phyloP scores from a whole-genome alignment of 371 early-diverging fungal genomes.

The Basidiobolus meristosporus region DNA sequence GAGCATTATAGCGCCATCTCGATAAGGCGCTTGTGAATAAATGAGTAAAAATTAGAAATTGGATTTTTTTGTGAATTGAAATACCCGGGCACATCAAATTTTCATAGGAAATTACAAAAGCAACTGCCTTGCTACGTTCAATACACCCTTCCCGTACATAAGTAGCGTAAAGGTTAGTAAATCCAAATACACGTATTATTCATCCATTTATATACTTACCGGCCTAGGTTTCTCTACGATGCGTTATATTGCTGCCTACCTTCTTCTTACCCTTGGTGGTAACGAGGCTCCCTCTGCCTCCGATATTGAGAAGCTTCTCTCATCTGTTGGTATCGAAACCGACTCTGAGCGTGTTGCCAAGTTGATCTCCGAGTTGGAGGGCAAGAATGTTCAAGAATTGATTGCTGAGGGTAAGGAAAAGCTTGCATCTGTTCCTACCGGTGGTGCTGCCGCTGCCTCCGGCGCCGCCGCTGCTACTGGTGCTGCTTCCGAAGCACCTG shows the following conservation, averaged over 20 bases:
- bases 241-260: slow-evolving; percentile 95
- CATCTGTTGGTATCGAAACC: slow-evolving; percentile 83
- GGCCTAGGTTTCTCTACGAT: slow-evolving; percentile 14
- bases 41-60: too few relatives aligned
- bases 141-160: too few relatives aligned
- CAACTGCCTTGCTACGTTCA: too few relatives aligned
- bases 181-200: too few relatives aligned
- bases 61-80: too few relatives aligned
- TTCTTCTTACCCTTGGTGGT: slow-evolving; percentile 82
- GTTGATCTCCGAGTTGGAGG: slow-evolving; percentile 64
- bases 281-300: slow-evolving; percentile 64
- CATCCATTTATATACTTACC: too few relatives aligned
- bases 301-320: slow-evolving; percentile 68
- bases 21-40: too few relatives aligned
- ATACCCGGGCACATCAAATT: too few relatives aligned
- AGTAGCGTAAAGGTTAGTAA: too few relatives aligned
- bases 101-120: too few relatives aligned
- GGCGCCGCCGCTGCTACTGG: slow-evolving; percentile 19
- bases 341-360: slow-evolving; percentile 58
- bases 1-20: too few relatives aligned
- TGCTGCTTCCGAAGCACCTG: slow-evolving; percentile 11
- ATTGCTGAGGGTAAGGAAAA: slow-evolving; percentile 69
- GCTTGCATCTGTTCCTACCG: slow-evolving; percentile 83
- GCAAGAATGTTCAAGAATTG: slow-evolving; percentile 75
- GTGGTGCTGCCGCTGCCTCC: slow-evolving; percentile 53